phyloP scores from a whole-genome alignment of 371 early-diverging fungal genomes.

The Mortierella sp. region DNA sequence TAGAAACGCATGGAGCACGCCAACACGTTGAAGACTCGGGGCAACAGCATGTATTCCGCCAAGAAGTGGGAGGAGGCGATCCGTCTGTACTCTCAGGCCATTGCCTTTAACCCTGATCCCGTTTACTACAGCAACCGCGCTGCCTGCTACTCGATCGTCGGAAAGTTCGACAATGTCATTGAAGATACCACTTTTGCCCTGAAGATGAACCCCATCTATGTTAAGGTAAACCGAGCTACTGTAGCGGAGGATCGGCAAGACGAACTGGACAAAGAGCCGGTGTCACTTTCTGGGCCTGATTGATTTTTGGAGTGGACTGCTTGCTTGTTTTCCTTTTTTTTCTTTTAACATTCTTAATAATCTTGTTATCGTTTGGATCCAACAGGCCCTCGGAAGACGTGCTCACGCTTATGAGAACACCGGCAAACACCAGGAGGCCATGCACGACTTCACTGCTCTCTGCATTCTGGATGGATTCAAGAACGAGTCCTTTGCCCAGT shows the following conservation, averaged over 20 bases:
- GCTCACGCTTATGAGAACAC: conserved; percentile 87
- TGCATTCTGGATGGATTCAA: conserved; percentile 96
- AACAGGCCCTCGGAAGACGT: conserved; percentile 83
- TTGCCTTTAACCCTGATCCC: conserved; percentile 82
- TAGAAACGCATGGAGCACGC: conserved; percentile 79
- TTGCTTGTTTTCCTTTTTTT: neutral
- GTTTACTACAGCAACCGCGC: conserved; percentile 97
- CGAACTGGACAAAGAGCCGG: neutral
- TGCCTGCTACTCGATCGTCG: conserved; percentile 87
- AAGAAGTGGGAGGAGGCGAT: conserved; percentile 91
- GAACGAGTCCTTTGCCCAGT: conserved; percentile 82
- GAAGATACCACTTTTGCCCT: conserved; percentile 83
- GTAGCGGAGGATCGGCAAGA: neutral
- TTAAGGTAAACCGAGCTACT: conserved; percentile 65
- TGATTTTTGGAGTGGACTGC: neutral
- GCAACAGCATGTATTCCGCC: conserved; percentile 89
- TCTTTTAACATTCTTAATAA: neutral
- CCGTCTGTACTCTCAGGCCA: conserved; percentile 89
- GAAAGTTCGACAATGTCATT: conserved; percentile 80
- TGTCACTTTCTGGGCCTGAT: neutral
- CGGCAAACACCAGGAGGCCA: conserved; percentile 78
- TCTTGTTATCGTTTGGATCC: neutral
- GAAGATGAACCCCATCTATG: conserved; percentile 82
- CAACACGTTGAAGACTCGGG: conserved; percentile 84
- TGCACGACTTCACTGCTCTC: conserved; percentile 93